A percentile compares a stretch with the other conserved stretches of the same genome.
These are phyloP conservation scores for Pyrrhoderma noxium DNA, from an alignment of 1,284 basidiomycete species.

Conservation along the genomic window DNA sequence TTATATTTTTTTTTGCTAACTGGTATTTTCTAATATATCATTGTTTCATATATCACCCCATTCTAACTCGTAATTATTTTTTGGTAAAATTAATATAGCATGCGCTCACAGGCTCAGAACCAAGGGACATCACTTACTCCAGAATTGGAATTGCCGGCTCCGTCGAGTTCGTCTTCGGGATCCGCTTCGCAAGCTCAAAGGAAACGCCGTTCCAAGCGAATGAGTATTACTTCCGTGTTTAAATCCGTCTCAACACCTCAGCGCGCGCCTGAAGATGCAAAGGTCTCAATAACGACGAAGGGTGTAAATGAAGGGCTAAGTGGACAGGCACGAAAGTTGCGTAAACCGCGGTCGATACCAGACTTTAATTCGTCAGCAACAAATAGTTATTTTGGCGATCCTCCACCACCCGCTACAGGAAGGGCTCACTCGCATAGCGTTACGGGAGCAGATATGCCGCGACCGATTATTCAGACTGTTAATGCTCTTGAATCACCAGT, in stretches of 20 bases:
- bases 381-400: conserved; percentile 16
- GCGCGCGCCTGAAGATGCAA: conserved; percentile 26
- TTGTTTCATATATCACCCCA: background rate
- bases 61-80: too few relatives aligned
- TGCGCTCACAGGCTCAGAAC: conserved; percentile 6
- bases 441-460: conserved; percentile 58
- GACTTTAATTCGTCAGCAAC: conserved; percentile 36
- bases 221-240: conserved; percentile 61
- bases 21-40: background rate
- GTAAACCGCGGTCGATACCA: conserved; percentile 66
- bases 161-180: conserved; percentile 17
- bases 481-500: conserved; percentile 11
- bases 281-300: conserved; percentile 10
- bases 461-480: conserved; percentile 26
- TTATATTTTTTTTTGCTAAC: background rate
- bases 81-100: conserved; percentile 1
- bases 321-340: conserved; percentile 39
- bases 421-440: conserved; percentile 72
- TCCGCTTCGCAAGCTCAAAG: conserved; percentile 23
- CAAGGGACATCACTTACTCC: conserved; percentile 13
- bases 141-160: conserved; percentile 5
- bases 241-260: conserved; percentile 36
- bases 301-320: too few relatives aligned
- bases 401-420: conserved; percentile 32
- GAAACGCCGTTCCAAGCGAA: conserved; percentile 47